phyloP scores from a whole-genome alignment of 2,329 filamentous ascomycete species.

The Phyllosticta ampelicida region DNA sequence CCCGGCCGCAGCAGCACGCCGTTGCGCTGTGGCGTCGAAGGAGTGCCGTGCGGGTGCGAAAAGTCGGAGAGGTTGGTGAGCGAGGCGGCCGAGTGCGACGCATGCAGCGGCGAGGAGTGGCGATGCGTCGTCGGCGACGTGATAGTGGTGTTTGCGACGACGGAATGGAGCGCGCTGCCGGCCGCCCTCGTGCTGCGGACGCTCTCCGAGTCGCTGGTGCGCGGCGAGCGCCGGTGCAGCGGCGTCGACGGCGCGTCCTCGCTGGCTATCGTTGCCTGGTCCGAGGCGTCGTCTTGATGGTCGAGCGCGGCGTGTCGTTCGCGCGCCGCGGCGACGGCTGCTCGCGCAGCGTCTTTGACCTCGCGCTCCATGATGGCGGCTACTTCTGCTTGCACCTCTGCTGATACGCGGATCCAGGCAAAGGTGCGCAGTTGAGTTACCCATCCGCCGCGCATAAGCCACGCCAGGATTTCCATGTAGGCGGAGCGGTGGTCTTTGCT shows the following conservation, averaged over 20 bases:
- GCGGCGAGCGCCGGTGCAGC: conserved; percentile 13
- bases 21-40: conserved; percentile 10
- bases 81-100: conserved; percentile 14
- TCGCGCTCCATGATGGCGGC: conserved; percentile 54
- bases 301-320: conserved; percentile 7
- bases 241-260: conserved; percentile 20
- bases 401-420: conserved; percentile 74
- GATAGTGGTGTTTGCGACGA: too few relatives aligned
- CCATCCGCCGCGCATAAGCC: conserved; percentile 87
- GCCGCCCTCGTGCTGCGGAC: conserved; percentile 21
- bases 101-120: conserved; percentile 24
- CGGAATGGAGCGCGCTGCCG: conserved; percentile 6
- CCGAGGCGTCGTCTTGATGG: conserved; percentile 7
- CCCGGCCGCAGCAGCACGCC: conserved; percentile 9
- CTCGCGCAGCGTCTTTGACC: conserved; percentile 20
- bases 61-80: conserved; percentile 3
- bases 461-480: conserved; percentile 86
- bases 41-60: conserved; percentile 6
- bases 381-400: conserved; percentile 73
- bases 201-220: conserved; percentile 17
- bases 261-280: conserved; percentile 9
- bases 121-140: conserved; percentile 15
- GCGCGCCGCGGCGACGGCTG: conserved; percentile 13
- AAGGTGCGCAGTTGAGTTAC: conserved; percentile 89
- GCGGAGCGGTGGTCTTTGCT: conserved; percentile 76